A percentile compares a stretch with the other conserved stretches of the same genome.
Evolutionary conservation across 768 basidiomycete genomes (phyloP).

Genomic region (Russula virescens): DNA sequence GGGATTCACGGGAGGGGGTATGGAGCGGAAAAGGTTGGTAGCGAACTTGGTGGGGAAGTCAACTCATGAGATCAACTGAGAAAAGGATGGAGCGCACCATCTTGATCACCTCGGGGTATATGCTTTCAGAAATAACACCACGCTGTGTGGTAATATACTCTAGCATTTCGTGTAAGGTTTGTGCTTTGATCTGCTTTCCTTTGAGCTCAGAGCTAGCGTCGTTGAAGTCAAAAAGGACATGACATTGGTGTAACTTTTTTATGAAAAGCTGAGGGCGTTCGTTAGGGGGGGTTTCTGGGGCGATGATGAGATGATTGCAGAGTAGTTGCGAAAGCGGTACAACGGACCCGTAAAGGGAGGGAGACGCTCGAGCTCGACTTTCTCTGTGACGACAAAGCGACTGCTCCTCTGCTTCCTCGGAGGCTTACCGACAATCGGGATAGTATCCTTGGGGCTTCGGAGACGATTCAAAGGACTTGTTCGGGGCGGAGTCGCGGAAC

Average conservation of each 20-base stretch:
- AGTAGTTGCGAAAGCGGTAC: conserved; percentile 6
- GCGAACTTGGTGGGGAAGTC: conserved; percentile 61
- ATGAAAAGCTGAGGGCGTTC: conserved; percentile 91
- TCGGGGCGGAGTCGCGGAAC: conserved; percentile 52
- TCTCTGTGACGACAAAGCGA: conserved; percentile 93
- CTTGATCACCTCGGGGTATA: conserved; percentile 98
- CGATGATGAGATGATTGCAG: conserved; percentile 20
- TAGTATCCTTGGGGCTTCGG: conserved; percentile 90
- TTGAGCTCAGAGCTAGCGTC: conserved; percentile 93
- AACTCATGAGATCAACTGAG: conserved; percentile 10
- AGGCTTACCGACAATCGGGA: conserved; percentile 92
- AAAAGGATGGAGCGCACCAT: conserved; percentile 60
- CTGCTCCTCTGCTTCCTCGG: conserved; percentile 97
- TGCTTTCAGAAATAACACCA: conserved; percentile 89
- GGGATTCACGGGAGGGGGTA: conserved; percentile 98
- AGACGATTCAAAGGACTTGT: conserved; percentile 67
- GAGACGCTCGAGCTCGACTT: conserved; percentile 91
- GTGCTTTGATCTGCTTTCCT: conserved; percentile 98
- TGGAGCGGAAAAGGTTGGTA: conserved; percentile 97
- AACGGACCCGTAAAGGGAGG: conserved; percentile 81
- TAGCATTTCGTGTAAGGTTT: conserved; percentile 96
- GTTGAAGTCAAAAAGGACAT: conserved; percentile 97
- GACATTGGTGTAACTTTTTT: conserved; percentile 93
- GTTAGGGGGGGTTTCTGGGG: conserved; percentile 74
- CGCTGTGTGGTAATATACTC: conserved; percentile 98